phyloP scores from a whole-genome alignment of 2,329 filamentous ascomycete genomes.

The Aspergillus terreus region DNA sequence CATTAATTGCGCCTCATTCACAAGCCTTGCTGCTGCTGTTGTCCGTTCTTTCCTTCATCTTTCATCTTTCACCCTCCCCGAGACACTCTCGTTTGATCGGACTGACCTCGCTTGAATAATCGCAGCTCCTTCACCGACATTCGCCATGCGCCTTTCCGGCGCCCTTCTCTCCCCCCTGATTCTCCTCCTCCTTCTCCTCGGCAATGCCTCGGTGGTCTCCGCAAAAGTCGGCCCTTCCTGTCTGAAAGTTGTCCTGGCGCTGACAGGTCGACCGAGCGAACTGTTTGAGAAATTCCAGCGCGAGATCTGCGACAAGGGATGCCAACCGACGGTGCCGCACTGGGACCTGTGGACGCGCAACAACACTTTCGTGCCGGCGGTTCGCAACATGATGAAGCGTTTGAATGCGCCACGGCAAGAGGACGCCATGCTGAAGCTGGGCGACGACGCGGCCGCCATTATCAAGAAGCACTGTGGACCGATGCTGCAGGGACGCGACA shows the following conservation, averaged over 20 bases:
- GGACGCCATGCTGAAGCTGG: conserved; percentile 28
- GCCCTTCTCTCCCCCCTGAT: conserved; percentile 11
- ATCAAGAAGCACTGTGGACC: conserved; percentile 30
- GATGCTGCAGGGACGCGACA: conserved; percentile 26
- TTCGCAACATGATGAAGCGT: conserved; percentile 29
- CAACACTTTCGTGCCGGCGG: conserved; percentile 33
- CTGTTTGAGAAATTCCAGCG: conserved; percentile 31
- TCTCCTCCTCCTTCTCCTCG: conserved; percentile 14
- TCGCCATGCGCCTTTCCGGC: conserved; percentile 18
- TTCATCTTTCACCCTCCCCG: background rate
- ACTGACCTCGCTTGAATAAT: background rate
- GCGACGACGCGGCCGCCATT: conserved; percentile 31
- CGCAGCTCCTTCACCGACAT: background rate
- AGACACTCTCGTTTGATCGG: background rate
- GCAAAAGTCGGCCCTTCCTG: conserved; percentile 59
- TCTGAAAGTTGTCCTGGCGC: conserved; percentile 78
- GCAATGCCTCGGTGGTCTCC: conserved; percentile 10
- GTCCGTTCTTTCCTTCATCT: background rate
- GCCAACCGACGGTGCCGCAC: conserved; percentile 31
- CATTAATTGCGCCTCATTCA: background rate
- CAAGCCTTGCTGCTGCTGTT: no score
- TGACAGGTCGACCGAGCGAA: conserved; percentile 27
- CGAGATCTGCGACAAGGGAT: conserved; percentile 31
- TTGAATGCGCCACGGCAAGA: conserved; percentile 29
- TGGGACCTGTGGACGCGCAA: conserved; percentile 37